These are phyloP conservation scores for Mallotus repandus DNA, from an alignment of 441 rosid genomes.

Conservation along the genomic window DNA sequence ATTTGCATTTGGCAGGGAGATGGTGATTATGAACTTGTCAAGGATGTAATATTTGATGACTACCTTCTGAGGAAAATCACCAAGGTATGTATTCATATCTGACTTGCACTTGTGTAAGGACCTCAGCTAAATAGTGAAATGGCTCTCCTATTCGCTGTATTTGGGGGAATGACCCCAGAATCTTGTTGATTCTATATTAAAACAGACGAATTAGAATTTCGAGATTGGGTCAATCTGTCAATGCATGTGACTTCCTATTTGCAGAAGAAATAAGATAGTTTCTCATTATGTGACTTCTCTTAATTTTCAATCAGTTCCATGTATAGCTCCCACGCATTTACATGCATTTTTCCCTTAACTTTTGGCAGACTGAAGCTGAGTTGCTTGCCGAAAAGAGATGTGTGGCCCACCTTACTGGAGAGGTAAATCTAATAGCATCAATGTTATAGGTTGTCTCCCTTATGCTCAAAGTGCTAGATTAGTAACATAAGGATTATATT, in stretches of 20 bases:
- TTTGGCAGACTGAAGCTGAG: constrained; percentile 81
- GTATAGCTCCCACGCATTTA: neutral
- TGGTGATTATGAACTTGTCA: constrained; percentile 90
- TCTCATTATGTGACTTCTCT: neutral
- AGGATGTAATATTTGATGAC: constrained; percentile 75
- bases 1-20: constrained; percentile 58
- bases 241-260: neutral
- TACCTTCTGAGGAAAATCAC: constrained; percentile 69
- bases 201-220: neutral
- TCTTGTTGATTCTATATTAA: neutral
- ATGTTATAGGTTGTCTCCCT: neutral
- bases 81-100: constrained; percentile 46
- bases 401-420: constrained; percentile 95
- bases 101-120: neutral
- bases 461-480: neutral
- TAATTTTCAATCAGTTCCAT: neutral
- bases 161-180: neutral
- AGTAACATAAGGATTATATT: constrained; percentile 17
- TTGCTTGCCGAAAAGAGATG: constrained; percentile 90
- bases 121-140: neutral
- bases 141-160: neutral
- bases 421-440: constrained; percentile 37
- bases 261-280: neutral
- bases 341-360: neutral
- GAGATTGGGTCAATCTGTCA: neutral